These are phyloP conservation scores for Salix dunnii DNA, from an alignment of 345 rosid genomes.

Conservation along the genomic window DNA sequence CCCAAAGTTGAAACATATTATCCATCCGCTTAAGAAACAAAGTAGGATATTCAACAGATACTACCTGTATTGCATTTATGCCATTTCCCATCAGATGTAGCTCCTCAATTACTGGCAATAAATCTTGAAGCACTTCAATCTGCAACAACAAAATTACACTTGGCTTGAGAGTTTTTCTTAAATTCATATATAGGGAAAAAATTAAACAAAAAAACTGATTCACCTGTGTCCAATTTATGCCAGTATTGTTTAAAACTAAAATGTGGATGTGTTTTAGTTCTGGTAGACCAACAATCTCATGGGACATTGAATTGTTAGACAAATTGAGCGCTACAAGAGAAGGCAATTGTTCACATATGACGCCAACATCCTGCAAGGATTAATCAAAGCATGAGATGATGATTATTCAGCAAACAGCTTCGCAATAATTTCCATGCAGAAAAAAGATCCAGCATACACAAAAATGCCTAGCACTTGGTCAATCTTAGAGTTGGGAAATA, in stretches of 20 bases:
- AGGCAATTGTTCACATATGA: slow-evolving; percentile 67
- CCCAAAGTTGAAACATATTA: neutral
- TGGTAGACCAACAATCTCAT: slow-evolving; percentile 39
- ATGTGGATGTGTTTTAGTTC: slow-evolving; percentile 53
- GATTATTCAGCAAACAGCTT: neutral
- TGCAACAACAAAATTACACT: slow-evolving; percentile 24
- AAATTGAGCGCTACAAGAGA: slow-evolving; percentile 60
- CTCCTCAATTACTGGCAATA: slow-evolving; percentile 75
- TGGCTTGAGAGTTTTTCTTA: neutral
- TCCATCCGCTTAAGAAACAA: neutral
- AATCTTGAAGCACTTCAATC: slow-evolving; percentile 67
- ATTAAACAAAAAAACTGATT: neutral
- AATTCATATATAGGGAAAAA: neutral
- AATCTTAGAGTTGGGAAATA: neutral
- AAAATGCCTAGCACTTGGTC: neutral
- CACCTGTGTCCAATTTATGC: slow-evolving; percentile 78
- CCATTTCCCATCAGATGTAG: slow-evolving; percentile 85
- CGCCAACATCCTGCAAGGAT: slow-evolving; percentile 58
- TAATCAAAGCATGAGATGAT: neutral
- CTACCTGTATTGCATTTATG: slow-evolving; percentile 55
- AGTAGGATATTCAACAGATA: slow-evolving; percentile 7
- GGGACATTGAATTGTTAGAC: slow-evolving; percentile 61
- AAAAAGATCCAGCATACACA: neutral
- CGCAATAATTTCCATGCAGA: neutral
- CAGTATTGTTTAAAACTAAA: slow-evolving; percentile 69